Evolutionary conservation across 2,329 filamentous ascomycete species (phyloP).

Genomic region (Trichoderma asperellum): DNA sequence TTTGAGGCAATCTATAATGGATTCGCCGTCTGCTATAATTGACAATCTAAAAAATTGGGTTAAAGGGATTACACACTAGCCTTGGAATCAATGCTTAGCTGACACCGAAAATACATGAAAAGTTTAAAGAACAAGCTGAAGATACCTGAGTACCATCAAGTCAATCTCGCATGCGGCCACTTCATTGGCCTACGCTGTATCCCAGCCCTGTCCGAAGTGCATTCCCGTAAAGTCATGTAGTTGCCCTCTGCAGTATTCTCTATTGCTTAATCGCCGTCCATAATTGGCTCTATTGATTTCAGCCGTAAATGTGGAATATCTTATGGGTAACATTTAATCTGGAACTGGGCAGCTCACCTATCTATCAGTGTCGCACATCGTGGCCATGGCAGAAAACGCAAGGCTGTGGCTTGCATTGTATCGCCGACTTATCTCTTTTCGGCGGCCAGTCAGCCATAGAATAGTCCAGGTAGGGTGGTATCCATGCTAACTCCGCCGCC

Average conservation of each 20-base stretch:
- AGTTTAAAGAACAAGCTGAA: background rate
- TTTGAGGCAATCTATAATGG: too few species aligned
- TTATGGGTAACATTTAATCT: background rate
- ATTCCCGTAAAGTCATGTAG: background rate
- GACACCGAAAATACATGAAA: background rate
- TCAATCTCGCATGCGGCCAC: background rate
- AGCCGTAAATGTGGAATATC: background rate
- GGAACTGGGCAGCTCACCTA: background rate
- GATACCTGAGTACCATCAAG: background rate
- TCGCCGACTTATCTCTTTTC: background rate
- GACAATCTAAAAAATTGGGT: background rate
- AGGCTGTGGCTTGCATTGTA: background rate
- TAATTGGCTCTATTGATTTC: background rate
- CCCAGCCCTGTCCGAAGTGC: background rate
- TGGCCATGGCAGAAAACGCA: background rate
- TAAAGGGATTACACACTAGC: background rate
- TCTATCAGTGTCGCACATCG: background rate
- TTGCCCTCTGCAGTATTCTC: background rate
- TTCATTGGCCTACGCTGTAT: background rate
- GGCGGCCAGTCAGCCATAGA: background rate
- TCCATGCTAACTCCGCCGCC: background rate
- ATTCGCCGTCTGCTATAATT: background rate
- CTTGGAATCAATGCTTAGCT: background rate
- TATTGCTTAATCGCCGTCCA: background rate
- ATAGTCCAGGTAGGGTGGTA: background rate